A percentile compares a stretch with the other conserved stretches of the same genome.
phyloP scores from a whole-genome alignment of 2,329 filamentous ascomycete species.

The Clonostachys rosea region DNA sequence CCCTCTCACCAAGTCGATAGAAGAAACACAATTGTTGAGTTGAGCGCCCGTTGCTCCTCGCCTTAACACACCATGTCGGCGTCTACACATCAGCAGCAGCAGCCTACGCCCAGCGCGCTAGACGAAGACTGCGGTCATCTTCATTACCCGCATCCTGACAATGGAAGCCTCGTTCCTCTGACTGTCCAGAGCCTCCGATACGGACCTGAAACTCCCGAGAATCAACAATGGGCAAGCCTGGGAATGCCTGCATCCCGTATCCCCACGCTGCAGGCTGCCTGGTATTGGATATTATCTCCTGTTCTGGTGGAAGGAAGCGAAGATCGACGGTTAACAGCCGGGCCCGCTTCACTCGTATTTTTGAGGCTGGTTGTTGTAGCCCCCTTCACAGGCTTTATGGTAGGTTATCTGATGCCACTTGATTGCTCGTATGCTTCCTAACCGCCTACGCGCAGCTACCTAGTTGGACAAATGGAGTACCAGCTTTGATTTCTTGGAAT shows the following conservation, averaged over 20 bases:
- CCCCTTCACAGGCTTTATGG: neutral
- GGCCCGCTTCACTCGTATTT: neutral
- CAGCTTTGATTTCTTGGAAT: too few relatives aligned
- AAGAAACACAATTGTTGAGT: too few relatives aligned
- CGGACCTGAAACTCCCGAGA: neutral
- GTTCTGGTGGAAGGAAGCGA: neutral
- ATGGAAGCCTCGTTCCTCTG: conserved; percentile 4
- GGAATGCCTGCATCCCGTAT: conserved; percentile 1
- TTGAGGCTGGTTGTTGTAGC: neutral
- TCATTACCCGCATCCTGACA: neutral
- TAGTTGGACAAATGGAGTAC: too few relatives aligned
- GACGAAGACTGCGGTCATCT: too few relatives aligned
- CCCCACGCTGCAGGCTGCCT: neutral
- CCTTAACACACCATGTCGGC: too few relatives aligned
- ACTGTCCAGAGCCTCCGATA: conserved; percentile 2
- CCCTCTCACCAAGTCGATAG: too few relatives aligned
- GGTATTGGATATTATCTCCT: conserved; percentile 4
- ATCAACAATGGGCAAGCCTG: conserved; percentile 3
- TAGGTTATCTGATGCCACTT: neutral
- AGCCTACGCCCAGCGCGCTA: too few relatives aligned
- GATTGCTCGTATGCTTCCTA: neutral
- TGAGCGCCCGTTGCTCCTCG: too few relatives aligned
- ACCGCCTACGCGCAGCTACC: too few relatives aligned
- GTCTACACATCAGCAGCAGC: too few relatives aligned
- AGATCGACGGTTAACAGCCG: neutral